Percentiles rank a stretch among this genome's conserved stretches.
Evolutionary conservation across 2,329 filamentous ascomycete genomes (phyloP).

Genomic region (Coniella vitis): DNA sequence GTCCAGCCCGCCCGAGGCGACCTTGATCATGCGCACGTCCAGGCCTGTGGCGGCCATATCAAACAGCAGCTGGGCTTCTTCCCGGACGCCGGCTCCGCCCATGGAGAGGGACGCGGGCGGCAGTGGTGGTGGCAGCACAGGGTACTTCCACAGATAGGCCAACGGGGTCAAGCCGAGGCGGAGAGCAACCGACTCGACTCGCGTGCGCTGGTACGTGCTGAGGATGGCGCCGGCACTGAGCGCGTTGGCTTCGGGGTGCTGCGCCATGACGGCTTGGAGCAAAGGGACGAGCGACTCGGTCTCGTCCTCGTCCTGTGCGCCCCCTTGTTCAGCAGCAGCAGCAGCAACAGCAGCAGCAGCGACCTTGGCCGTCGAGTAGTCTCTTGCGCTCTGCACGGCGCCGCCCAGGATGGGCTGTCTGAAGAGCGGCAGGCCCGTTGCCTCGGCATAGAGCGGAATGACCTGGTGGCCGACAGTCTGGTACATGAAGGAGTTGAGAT

Average conservation of each 20-base stretch:
- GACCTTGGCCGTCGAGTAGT: conserved; percentile 45
- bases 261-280: conserved; percentile 56
- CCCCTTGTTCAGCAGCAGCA: no score
- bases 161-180: conserved; percentile 77
- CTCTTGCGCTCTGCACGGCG: conserved; percentile 62
- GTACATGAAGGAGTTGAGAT: conserved; percentile 99
- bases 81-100: conserved; percentile 23
- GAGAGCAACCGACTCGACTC: conserved; percentile 87
- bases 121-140: conserved; percentile 52
- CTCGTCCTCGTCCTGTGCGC: conserved; percentile 55
- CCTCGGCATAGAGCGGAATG: conserved; percentile 75
- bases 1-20: conserved; percentile 83
- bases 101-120: neutral
- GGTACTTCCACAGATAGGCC: conserved; percentile 90
- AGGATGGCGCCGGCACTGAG: conserved; percentile 87
- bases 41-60: conserved; percentile 76
- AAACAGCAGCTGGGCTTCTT: conserved; percentile 56
- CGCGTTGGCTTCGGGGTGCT: conserved; percentile 76
- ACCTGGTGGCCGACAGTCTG: conserved; percentile 90
- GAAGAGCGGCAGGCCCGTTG: conserved; percentile 77
- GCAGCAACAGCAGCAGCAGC: conserved; percentile 12
- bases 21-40: conserved; percentile 90
- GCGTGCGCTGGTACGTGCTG: conserved; percentile 90
- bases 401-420: conserved; percentile 67
- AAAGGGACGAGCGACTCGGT: conserved; percentile 81